Percentiles rank a stretch among this genome's conserved stretches.
phyloP scores from a whole-genome alignment of 768 basidiomycete genomes.

The Tricholoma flavovirens region DNA sequence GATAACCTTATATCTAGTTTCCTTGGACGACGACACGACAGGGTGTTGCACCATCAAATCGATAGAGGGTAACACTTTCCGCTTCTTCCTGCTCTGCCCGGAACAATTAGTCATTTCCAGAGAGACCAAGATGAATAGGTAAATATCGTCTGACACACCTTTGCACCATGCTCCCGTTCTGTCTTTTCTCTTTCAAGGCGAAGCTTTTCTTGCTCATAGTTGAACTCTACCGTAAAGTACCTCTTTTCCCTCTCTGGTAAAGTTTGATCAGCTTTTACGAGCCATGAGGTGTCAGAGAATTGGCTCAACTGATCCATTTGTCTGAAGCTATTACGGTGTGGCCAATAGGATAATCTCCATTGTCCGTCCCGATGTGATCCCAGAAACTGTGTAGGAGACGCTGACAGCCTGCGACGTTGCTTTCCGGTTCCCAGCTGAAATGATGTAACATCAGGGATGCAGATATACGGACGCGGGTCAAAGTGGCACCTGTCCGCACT shows the following conservation, averaged over 20 bases:
- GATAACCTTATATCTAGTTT: not conserved
- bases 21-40: not conserved
- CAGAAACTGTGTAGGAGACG: slow-evolving; percentile 62
- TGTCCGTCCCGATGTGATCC: slow-evolving; percentile 51
- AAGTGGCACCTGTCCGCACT: slow-evolving; percentile 51
- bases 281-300: not conserved
- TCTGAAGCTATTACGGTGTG: slow-evolving; percentile 35
- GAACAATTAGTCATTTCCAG: not conserved
- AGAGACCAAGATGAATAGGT: not conserved
- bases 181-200: slow-evolving; percentile 16
- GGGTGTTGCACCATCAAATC: not conserved
- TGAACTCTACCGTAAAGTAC: slow-evolving; percentile 29
- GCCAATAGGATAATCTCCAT: slow-evolving; percentile 48
- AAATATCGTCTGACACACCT: slow-evolving; percentile 1
- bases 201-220: slow-evolving; percentile 15
- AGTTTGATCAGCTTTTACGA: not conserved
- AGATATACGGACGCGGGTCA: slow-evolving; percentile 6
- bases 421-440: slow-evolving; percentile 65
- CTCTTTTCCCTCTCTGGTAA: slow-evolving; percentile 32
- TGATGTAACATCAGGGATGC: slow-evolving; percentile 1
- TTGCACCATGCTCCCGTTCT: slow-evolving; percentile 13
- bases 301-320: slow-evolving; percentile 54
- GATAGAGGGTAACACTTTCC: not conserved
- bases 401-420: slow-evolving; percentile 51
- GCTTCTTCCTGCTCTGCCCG: not conserved